Evolutionary conservation across 2,329 filamentous ascomycete species (phyloP), one percentile per base, ranked within the genome.

Genomic region (Aspergillus fructus): DNA sequence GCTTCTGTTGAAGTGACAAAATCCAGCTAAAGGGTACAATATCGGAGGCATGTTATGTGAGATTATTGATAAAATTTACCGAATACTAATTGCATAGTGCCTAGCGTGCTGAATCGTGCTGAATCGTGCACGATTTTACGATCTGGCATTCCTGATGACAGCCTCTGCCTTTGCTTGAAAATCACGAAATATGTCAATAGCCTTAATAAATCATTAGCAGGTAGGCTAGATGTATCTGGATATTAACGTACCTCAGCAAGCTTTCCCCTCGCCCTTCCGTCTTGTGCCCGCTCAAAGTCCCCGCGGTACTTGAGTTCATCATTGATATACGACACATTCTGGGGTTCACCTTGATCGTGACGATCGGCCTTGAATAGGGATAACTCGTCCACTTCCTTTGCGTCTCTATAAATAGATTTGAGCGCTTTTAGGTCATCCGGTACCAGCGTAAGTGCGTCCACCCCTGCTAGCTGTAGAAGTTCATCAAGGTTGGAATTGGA

Each of bases 1-100:
- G 9, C 1, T 12, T 30, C 0, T 1, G 0, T 3, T 8, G 27
- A 1, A 0, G 24, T 30, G 1, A 11, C 8, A 30, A 30, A 9
- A 11, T 19, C 17, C 17, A 19, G 17, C 17, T 19, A 19, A 19
- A 19, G 17, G 17, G 17, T 19, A 19, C 1, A 19, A 19, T 19
- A 19, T 19, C 17, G 17, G 17, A 19, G 17, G 17, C 1, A 19
- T 19, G 17, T 21, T 21, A 21, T 21, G 21, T 21, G 21, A 21
- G 3, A 4, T 3, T 21, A 21, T 21, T 21, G 21, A 21, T 21
- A 21, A 21, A 21, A 21, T 21, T 4, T 21, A 21, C 21, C 21
- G 21, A 21, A 30, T 30, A 30, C 9, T 11, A 7, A 4, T 30
- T 30, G 8, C 27, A 1, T 4, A 11, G 27, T 4, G 11, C 9